Evolutionary conservation across 2,329 filamentous ascomycete species (phyloP), one percentile per base, ranked within the genome.

Genomic region (Macrophomina pseudophaseolina): DNA sequence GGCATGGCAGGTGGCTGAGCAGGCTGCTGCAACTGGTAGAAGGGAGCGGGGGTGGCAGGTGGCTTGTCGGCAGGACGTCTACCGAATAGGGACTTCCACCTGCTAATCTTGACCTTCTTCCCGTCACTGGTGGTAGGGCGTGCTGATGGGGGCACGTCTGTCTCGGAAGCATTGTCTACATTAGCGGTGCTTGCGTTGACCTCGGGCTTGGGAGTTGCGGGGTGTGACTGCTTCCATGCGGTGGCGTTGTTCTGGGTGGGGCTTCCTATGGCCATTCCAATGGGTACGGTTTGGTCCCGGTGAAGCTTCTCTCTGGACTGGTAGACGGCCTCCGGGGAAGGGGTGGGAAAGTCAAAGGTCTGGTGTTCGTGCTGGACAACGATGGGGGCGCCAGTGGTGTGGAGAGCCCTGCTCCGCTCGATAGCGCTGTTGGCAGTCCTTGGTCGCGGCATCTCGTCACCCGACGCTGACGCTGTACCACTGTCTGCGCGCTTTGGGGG

Each of bases 191-290:
- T 52, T 12, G 44, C 7, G 42, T 40, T 35, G 16, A 32, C 44
- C 14, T 48, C 30, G 33, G 40, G 11, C 16, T 46, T 32, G 8
- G 35, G 5, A 71, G 12, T 70, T 73, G 68, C 70, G 28, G 53
- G 18, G 69, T 71, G 49, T 69, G 68, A 42, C 23, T 68, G 68
- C 40, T 66, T 67, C 33, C 68, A 66, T 18, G 71, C 67, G 48
- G 66, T 75, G 73, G 76, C 58, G 72, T 72, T 35, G 68, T 71
- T 67, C 70, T 72, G 42, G 75, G 77, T 62, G 18, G 78, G 78
- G 69, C 78, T 79, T 30, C 78, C 78, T 32, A 80, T 67, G 35
- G 78, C 78, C 56, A 80, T 77, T 5, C 78, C 78, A 69, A 80
- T 80, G 42, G 75, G 69, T 49, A 73, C 72, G 14, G 48, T 67